Conservation (phyloP, 805 yeast species). For the Naumovozyma dairenensis region DNA sequence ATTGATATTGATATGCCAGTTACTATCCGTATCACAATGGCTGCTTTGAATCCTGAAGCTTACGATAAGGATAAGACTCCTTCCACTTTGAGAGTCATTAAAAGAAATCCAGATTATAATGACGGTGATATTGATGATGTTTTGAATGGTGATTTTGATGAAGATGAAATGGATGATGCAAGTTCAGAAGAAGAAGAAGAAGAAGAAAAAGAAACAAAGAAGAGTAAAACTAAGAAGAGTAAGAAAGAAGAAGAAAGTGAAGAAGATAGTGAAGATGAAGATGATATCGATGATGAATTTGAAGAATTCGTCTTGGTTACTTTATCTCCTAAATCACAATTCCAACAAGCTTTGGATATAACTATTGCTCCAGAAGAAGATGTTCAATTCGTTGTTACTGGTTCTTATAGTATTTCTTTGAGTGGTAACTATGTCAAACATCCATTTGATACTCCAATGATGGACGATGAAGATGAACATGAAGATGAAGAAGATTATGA, state of each 20-base stretch:
- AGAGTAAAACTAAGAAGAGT: conserved; percentile 36
- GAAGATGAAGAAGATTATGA: conserved; percentile 41
- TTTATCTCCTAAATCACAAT: conserved; percentile 65
- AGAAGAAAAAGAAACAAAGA: conserved; percentile 43
- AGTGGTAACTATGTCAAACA: conserved; percentile 90
- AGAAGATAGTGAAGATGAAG: conserved; percentile 41
- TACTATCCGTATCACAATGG: conserved; percentile 79
- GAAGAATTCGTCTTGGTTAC: conserved; percentile 80
- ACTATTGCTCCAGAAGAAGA: conserved; percentile 84
- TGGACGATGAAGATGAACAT: conserved; percentile 41
- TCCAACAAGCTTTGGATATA: conserved; percentile 78
- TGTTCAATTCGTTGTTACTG: conserved; percentile 81
- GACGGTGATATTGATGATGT: conserved; percentile 39
- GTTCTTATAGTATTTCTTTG: conserved; percentile 81
- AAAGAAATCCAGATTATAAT: conserved; percentile 46
- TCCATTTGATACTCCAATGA: conserved; percentile 56
- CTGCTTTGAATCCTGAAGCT: conserved; percentile 76
- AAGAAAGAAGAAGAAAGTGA: conserved; percentile 38
- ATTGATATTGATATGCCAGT: conserved; percentile 73
- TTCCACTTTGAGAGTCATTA: conserved; percentile 80
- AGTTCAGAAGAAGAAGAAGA: conserved; percentile 30
- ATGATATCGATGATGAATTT: conserved; percentile 56
- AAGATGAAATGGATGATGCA: conserved; percentile 31
- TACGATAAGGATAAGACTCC: conserved; percentile 77
- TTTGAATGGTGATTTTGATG: conserved; percentile 37